Base-by-base conservation (phyloP, 2,329 filamentous ascomycete genomes). In the Colletotrichum viniferum region DNA sequence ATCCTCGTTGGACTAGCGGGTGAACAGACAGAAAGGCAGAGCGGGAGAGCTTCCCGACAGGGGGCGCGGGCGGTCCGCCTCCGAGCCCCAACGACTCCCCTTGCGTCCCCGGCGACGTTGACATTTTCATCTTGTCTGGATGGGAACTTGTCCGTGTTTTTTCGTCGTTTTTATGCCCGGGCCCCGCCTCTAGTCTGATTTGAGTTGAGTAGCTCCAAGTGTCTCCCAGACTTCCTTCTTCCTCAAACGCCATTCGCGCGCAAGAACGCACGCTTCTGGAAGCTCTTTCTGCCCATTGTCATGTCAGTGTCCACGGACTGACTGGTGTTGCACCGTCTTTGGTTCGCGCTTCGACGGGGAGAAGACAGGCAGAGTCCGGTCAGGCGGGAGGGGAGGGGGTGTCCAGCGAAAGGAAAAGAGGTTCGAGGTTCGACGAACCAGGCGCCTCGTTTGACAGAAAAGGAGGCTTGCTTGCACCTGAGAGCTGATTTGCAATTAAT, bases 71-170 rank as follows among this genome's bases (percentile, higher is more conserved):
- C 38, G 64, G 36, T 21, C 56, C 28, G 65, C 30, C 30, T 52
- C n/a, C 24, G 32, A 48, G 63, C 26, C 30, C 62, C 60, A 32
- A 65, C 21, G 26, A 38, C 26, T 32, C 14, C 28, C 48, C 61
- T 21, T 66, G 68, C 68, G 68, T 62, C 72, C 71, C 68, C 68
- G 68, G 55, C 36, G 72, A 71, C 61, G 68, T 64, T 71, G 67
- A 71, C 67, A 55, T 34, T 56, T 64, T n/a, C 32, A 21, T 61
- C 48, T 26, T 24, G 71, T 70, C 30, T 65, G 52, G 13, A 24
- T 9, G 6, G 21, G 24, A n/a, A 28, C 24, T 48, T 48, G 43
- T 36, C 28, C 26, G 28, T 56, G n/a, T 28, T 36, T 14, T 58
- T 58, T 30, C n/a, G 5, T 30, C 12, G 14, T 10, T 28, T 63